Evolutionary conservation across 2,329 filamentous ascomycete species (phyloP).

Genomic region (Fusarium begoniae): DNA sequence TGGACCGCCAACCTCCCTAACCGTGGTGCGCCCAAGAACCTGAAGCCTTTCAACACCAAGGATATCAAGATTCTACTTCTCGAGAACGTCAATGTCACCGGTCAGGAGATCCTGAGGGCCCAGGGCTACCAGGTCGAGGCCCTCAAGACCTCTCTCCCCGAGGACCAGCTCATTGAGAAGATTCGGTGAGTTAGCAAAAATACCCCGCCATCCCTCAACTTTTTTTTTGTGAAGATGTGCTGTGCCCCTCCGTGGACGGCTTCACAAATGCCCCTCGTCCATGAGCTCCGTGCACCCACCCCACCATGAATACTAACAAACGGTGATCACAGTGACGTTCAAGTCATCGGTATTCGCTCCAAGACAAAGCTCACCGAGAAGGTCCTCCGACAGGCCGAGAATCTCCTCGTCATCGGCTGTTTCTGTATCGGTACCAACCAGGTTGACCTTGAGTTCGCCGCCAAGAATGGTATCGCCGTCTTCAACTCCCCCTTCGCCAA

Average conservation of each 20-base stretch:
- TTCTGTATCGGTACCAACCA: slow-evolving; percentile 99
- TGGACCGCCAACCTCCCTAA: slow-evolving; percentile 57
- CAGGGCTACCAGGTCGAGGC: slow-evolving; percentile 98
- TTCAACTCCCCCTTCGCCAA: slow-evolving; percentile 99
- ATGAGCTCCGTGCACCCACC: slow-evolving; percentile 8
- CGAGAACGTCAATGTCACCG: slow-evolving; percentile 95
- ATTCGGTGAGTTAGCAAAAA: slow-evolving; percentile 71
- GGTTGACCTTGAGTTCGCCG: slow-evolving; percentile 86
- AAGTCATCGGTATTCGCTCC: slow-evolving; percentile 97
- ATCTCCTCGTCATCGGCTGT: slow-evolving; percentile 94
- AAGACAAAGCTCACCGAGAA: slow-evolving; percentile 93
- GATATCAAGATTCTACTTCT: slow-evolving; percentile 96
- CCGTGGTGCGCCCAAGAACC: slow-evolving; percentile 68
- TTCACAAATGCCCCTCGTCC: slow-evolving; percentile 18
- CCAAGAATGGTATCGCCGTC: slow-evolving; percentile 87
- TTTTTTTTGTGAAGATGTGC: slow-evolving; percentile 22
- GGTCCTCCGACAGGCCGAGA: slow-evolving; percentile 88
- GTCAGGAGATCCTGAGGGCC: slow-evolving; percentile 79
- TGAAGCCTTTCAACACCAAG: slow-evolving; percentile 95
- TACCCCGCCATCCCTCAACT: slow-evolving; percentile 27
- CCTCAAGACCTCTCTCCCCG: slow-evolving; percentile 86
- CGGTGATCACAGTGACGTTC: slow-evolving; percentile 74
- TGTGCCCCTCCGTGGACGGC: slow-evolving; percentile 26
- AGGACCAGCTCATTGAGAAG: slow-evolving; percentile 96
- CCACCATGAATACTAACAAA: slow-evolving; percentile 29